Evolutionary conservation across 2,329 filamentous ascomycete genomes (phyloP).

Genomic region (Aspergillus flavus): DNA sequence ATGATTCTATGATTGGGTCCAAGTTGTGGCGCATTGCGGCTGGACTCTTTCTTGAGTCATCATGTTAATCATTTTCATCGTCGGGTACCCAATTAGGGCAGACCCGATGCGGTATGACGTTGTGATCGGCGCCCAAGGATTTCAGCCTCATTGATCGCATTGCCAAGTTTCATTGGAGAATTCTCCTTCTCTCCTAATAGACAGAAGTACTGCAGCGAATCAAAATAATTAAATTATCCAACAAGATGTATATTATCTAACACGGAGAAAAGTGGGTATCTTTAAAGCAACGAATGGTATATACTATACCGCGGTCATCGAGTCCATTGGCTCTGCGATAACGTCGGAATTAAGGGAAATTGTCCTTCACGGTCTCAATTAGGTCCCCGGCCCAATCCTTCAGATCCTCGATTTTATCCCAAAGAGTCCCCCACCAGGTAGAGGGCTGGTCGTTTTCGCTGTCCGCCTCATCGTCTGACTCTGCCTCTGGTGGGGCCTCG

Average conservation of each 20-base stretch:
- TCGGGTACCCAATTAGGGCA: neutral
- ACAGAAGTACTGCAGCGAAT: neutral
- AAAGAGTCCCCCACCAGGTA: slow-evolving; percentile 38
- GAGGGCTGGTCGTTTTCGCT: slow-evolving; percentile 23
- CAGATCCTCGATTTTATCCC: slow-evolving; percentile 36
- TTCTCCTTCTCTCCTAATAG: neutral
- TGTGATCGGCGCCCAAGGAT: neutral
- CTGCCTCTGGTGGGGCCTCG: slow-evolving; percentile 3
- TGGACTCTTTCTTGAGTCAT: neutral
- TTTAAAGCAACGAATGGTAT: neutral
- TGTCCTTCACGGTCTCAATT: slow-evolving; percentile 33
- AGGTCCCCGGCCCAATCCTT: slow-evolving; percentile 41
- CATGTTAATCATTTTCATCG: neutral
- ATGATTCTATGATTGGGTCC: neutral
- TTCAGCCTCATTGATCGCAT: neutral
- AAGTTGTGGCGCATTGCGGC: neutral
- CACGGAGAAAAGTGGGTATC: neutral
- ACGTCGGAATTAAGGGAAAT: slow-evolving; percentile 15
- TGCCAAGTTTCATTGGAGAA: neutral
- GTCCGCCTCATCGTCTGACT: slow-evolving; percentile 18
- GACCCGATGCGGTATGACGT: neutral
- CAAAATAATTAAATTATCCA: neutral
- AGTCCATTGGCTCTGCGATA: neutral
- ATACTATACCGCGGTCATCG: neutral
- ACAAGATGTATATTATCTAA: slow-evolving; percentile 1